Base-by-base conservation (phyloP, 1,139 yeast species). In the Kluyveromyces marxianus region DNA sequence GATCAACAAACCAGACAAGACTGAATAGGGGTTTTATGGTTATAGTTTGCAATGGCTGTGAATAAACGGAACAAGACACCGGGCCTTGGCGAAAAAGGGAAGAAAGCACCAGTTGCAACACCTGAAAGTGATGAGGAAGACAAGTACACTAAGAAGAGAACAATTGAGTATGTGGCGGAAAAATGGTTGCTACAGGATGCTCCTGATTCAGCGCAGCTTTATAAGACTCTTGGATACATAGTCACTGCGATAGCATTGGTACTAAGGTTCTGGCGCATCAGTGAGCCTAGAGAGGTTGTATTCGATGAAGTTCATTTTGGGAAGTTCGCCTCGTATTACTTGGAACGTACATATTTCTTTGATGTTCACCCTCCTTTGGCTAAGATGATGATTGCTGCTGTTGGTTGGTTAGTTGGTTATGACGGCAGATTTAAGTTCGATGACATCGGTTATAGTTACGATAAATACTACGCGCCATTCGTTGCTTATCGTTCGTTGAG, bases 301-400 rank as follows among this genome's bases (percentile, higher is more conserved):
- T 94, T 94, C 59, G 99, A 94, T 69, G 99, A 94, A 65, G 98
- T 92, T 31, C 98, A 92, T 67, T 92, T 92, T 61, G 98, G 98
- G 39, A 89, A 89, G 62, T 89, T 90, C 67, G 97, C 97, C 27
- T 82, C 95, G 21, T 88, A 86, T 62, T 87, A 87, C 64, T 68
- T 87, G 50, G 83, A 86, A 62, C 71, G 94, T 49, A 81, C 92
- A 0, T 87, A 86, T 66, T 94, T 88, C 66, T 92, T 94, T 64
- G 99, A 94, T 67, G 78, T 94, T 49, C 99, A 94, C 67, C 99
- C 99, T 35, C 99, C 98, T 24, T 84, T 94, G 68, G 98, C 97
- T 44, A 94, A 94, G 67, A 72, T 94, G 66, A 73, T 90, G 55
- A 85, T 89, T 68, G 98, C 97, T 0, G 77, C 80, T 50, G 92